phyloP scores from a whole-genome alignment of 768 basidiomycete species.

The Pulveroboletus sp. region DNA sequence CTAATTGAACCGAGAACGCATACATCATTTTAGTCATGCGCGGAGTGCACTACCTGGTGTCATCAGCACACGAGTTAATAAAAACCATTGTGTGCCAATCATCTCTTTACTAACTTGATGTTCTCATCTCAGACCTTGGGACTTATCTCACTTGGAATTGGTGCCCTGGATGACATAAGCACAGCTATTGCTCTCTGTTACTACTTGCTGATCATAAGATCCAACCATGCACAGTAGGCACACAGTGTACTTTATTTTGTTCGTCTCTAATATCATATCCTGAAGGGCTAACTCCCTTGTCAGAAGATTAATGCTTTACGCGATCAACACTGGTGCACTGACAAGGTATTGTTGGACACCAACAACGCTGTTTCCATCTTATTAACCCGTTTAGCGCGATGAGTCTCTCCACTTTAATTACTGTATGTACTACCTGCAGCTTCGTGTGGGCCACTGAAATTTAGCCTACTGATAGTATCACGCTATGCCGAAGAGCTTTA shows the following conservation, averaged over 20 bases:
- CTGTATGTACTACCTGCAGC: constrained; percentile 38
- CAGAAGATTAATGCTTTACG: constrained; percentile 52
- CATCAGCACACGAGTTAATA: constrained; percentile 41
- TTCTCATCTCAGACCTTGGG: constrained; percentile 38
- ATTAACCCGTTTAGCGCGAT: constrained; percentile 17
- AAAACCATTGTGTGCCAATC: background rate
- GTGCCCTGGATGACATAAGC: constrained; percentile 46
- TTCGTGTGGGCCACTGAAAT: background rate
- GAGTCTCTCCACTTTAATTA: constrained; percentile 46
- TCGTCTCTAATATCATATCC: background rate
- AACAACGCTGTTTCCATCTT: background rate
- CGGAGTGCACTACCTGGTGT: constrained; percentile 37
- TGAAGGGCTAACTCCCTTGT: constrained; percentile 52
- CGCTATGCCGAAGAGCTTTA: constrained; percentile 47
- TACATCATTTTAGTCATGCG: constrained; percentile 31
- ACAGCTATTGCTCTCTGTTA: constrained; percentile 50
- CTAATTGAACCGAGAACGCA: background rate
- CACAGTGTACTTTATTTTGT: background rate
- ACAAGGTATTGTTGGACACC: constrained; percentile 42
- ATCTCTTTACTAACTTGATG: background rate
- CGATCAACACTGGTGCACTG: constrained; percentile 56
- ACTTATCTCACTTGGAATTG: constrained; percentile 42
- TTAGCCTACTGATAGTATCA: constrained; percentile 43
- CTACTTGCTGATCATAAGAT: constrained; percentile 51
- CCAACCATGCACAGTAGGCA: constrained; percentile 42